A percentile compares a stretch with the other conserved stretches of the same genome.
Evolutionary conservation across 352 stramenopile genomes (phyloP).

Genomic region (Phytophthora pisi): DNA sequence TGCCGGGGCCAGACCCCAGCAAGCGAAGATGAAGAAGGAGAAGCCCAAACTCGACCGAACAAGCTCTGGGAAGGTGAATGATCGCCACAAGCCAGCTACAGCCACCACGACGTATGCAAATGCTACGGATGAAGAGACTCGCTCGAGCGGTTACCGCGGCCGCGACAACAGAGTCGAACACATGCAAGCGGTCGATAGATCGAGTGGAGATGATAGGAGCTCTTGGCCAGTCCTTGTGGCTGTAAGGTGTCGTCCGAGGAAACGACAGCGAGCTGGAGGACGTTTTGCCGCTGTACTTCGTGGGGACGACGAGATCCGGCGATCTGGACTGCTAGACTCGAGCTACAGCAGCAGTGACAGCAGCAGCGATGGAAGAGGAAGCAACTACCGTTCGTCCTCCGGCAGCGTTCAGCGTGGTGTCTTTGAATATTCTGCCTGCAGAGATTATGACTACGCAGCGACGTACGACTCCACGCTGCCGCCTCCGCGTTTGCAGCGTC

Average conservation of each 20-base stretch:
- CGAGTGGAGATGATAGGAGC: constrained; percentile 7
- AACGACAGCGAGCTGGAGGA: constrained; percentile 18
- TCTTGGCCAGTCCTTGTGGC: constrained; percentile 53
- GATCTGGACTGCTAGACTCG: constrained; percentile 4
- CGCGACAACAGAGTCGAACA: not conserved
- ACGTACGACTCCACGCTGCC: constrained; percentile 20
- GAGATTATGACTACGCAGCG: constrained; percentile 15
- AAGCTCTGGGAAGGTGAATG: not conserved
- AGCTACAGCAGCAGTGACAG: constrained; percentile 17
- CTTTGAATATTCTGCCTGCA: constrained; percentile 33
- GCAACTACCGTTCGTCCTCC: constrained; percentile 6
- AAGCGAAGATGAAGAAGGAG: constrained; percentile 6
- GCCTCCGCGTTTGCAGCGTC: constrained; percentile 29
- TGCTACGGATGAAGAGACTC: not conserved
- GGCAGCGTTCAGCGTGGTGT: constrained; percentile 29
- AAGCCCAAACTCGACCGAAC: not conserved
- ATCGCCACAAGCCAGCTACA: not conserved
- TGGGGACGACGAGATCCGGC: constrained; percentile 12
- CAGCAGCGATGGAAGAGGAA: constrained; percentile 16
- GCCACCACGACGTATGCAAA: not conserved
- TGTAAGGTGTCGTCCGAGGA: constrained; percentile 57
- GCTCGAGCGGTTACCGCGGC: not conserved
- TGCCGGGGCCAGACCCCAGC: not conserved
- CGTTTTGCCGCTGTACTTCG: constrained; percentile 8
- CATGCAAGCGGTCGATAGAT: not conserved